Base-by-base conservation (phyloP, 2,329 filamentous ascomycete genomes). In the Chrysoporthe puriensis region DNA sequence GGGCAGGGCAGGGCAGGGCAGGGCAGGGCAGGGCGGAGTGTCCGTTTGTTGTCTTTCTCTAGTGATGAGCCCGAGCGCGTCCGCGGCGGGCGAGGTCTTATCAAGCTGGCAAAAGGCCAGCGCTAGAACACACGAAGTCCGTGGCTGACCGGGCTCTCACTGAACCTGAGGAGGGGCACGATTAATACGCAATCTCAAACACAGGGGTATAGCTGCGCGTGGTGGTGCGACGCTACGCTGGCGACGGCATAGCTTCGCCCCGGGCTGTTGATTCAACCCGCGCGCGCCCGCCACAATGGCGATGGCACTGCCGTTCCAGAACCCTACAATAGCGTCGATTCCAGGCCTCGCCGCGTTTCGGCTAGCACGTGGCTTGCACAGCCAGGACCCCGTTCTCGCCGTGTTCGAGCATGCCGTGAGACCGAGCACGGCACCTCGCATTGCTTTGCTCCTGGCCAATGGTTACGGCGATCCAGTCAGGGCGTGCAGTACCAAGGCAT, bases 181-280 rank as follows among this genome's bases (percentile, higher is more conserved):
- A 48, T 40, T 66, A 56, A 48, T 40, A 18, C 4, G 16, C 32
- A 21, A 62, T 40, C 62, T 67, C 66, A 67, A 67, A 67, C 66
- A 67, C 66, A 60, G 62, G 66, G 62, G 50, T 16, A 56, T 48
- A 44, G 66, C 66, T 52, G 32, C 48, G 18, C 34, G 16, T 61
- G n/a, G 64, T 67, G 66, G 66, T 67, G 66, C 66, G 66, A 67
- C 66, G 66, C 66, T 67, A 62, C 54, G 26, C n/a, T 59, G 60
- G 44, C 48, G 59, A 46, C n/a, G 36, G 36, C 21, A 26, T 32
- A 26, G 21, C 48, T 32, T 52, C 13, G 44, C 36, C 26, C 36
- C 36, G 36, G 36, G 9, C 36, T 48, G 26, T 48, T 18, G 44
- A 48, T 48, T 48, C 44, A 48, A 48, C 16, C 44, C 44, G 16